These are phyloP conservation scores for Agrocybe chaxingu DNA, from an alignment of 768 basidiomycete genomes.

Conservation along the genomic window DNA sequence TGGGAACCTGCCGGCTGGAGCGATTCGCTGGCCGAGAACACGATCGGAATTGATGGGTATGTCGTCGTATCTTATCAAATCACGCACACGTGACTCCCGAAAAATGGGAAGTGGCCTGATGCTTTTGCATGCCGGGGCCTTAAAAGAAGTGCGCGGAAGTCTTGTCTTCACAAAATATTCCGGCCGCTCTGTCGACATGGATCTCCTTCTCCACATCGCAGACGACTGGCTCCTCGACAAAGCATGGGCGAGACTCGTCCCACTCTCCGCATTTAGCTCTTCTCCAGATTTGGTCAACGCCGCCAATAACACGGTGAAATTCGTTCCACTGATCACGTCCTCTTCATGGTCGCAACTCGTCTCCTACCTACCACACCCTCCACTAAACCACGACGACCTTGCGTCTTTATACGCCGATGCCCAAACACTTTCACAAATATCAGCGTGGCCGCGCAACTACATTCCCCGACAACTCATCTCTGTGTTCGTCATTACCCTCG, in stretches of 20 bases:
- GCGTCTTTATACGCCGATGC: conserved; percentile 25
- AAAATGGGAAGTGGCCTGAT: conserved; percentile 39
- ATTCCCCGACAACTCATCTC: conserved; percentile 77
- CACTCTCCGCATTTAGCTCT: conserved; percentile 46
- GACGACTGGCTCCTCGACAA: conserved; percentile 78
- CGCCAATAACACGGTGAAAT: conserved; percentile 36
- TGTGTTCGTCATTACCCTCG: conserved; percentile 62
- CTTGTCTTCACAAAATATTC: neutral
- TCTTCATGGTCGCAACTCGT: conserved; percentile 55
- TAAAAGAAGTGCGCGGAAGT: conserved; percentile 18
- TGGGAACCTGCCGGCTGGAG: too few species aligned
- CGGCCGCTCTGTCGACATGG: conserved; percentile 52
- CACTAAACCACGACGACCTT: conserved; percentile 36
- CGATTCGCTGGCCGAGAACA: too few species aligned
- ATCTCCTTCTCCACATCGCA: conserved; percentile 68
- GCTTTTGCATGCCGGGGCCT: conserved; percentile 20
- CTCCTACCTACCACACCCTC: conserved; percentile 56
- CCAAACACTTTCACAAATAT: conserved; percentile 35
- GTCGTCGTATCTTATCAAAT: neutral
- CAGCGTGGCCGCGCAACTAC: conserved; percentile 86
- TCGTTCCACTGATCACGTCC: conserved; percentile 22
- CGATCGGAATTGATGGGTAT: neutral
- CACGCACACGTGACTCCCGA: conserved; percentile 24
- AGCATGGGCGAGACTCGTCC: conserved; percentile 74
- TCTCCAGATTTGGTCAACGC: conserved; percentile 26